Evolutionary conservation across 805 yeast genomes (phyloP).

Genomic region (Diddensiella transvaalensis): DNA sequence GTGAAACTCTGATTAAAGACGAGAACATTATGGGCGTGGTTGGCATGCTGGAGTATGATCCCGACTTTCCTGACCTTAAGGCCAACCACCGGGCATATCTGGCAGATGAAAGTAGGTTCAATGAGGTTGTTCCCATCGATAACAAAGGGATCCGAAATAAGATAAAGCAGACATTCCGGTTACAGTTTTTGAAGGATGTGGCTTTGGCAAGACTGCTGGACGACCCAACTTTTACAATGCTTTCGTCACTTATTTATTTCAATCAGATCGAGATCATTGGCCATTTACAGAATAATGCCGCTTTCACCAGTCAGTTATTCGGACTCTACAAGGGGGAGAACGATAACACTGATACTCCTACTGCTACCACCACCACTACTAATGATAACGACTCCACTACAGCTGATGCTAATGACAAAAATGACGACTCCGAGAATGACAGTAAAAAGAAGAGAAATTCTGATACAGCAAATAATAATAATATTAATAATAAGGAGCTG

Average conservation of each 20-base stretch:
- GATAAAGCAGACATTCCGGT: constrained; percentile 69
- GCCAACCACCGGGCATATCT: constrained; percentile 75
- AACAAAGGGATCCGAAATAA: constrained; percentile 48
- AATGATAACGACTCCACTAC: background rate
- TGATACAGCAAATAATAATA: background rate
- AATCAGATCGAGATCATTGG: constrained; percentile 67
- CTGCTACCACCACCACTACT: background rate
- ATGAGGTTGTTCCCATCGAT: constrained; percentile 65
- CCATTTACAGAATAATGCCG: constrained; percentile 48
- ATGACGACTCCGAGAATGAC: constrained; percentile 13
- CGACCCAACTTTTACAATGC: constrained; percentile 66
- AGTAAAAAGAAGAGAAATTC: constrained; percentile 13
- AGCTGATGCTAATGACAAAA: background rate
- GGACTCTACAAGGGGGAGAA: constrained; percentile 43
- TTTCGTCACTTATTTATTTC: constrained; percentile 62
- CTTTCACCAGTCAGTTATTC: constrained; percentile 59
- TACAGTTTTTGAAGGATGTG: constrained; percentile 82
- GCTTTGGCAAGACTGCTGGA: constrained; percentile 79
- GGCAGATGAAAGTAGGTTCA: constrained; percentile 54
- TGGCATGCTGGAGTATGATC: constrained; percentile 86
- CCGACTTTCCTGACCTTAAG: constrained; percentile 75
- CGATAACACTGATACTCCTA: constrained; percentile 1
- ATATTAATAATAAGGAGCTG: background rate
- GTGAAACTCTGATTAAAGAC: constrained; percentile 57
- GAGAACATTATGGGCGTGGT: constrained; percentile 54